Evolutionary conservation across 2,329 filamentous ascomycete genomes (phyloP).

Genomic region (Coccinonectria pachysandricola): DNA sequence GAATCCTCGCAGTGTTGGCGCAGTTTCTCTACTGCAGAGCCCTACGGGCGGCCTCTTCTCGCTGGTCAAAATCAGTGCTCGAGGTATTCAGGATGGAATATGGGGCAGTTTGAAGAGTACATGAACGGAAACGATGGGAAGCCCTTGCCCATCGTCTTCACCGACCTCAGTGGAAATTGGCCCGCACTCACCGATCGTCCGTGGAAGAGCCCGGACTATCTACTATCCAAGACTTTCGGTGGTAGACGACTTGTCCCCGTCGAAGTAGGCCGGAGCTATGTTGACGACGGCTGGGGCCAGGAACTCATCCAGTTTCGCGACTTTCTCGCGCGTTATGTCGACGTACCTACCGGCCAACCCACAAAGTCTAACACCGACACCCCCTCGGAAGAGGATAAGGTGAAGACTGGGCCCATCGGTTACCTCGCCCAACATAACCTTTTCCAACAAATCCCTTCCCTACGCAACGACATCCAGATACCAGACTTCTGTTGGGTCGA

Average conservation of each 20-base stretch:
- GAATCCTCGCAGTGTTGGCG: too few species aligned
- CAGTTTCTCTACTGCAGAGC: slow-evolving; percentile 20
- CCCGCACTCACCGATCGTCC: slow-evolving; percentile 57
- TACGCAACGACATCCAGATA: slow-evolving; percentile 65
- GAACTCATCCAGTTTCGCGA: slow-evolving; percentile 63
- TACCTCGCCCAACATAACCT: slow-evolving; percentile 93
- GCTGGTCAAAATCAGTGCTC: slow-evolving; percentile 15
- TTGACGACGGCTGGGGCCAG: slow-evolving; percentile 76
- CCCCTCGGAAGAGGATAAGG: slow-evolving; percentile 1
- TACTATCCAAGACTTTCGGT: slow-evolving; percentile 61
- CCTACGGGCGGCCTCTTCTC: slow-evolving; percentile 18
- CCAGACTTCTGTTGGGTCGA: slow-evolving; percentile 78
- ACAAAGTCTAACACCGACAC: slow-evolving; percentile 1
- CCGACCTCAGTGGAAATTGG: slow-evolving; percentile 55
- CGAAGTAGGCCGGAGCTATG: slow-evolving; percentile 80
- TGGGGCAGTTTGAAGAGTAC: slow-evolving; percentile 52
- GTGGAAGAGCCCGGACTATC: slow-evolving; percentile 67
- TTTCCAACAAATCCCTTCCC: slow-evolving; percentile 66
- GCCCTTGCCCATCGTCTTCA: slow-evolving; percentile 59
- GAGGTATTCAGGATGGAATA: slow-evolving; percentile 32
- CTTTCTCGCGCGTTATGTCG: slow-evolving; percentile 57
- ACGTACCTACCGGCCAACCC: slow-evolving; percentile 14
- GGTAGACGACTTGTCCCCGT: slow-evolving; percentile 76
- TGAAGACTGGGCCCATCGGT: too few species aligned
- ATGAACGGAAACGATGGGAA: slow-evolving; percentile 35